These are phyloP conservation scores for cucumber (Cucumis sativus) DNA, from an alignment of 306 rosid species.

Conservation along the genomic window DNA sequence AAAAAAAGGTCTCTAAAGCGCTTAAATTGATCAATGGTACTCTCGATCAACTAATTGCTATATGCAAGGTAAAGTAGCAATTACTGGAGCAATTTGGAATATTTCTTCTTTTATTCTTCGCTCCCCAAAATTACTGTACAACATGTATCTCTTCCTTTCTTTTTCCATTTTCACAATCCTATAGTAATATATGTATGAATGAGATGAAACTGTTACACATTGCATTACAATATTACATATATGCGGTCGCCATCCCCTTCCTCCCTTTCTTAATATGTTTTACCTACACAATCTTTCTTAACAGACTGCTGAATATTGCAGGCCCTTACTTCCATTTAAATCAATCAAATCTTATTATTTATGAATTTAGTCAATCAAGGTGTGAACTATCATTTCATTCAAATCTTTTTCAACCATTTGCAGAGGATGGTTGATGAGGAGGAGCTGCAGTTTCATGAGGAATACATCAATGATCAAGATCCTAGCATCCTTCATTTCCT, in stretches of 20 bases:
- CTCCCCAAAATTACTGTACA: background rate
- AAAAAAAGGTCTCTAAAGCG: slow-evolving; percentile 66
- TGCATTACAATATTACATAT: too few species aligned
- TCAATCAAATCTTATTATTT: background rate
- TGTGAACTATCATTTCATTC: background rate
- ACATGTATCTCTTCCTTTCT: background rate
- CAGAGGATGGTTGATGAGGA: slow-evolving; percentile 98
- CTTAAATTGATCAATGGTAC: slow-evolving; percentile 73
- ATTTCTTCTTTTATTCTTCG: slow-evolving; percentile 1
- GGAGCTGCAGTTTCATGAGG: slow-evolving; percentile 92
- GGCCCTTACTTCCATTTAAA: background rate
- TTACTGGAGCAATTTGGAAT: slow-evolving; percentile 6
- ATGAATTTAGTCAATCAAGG: background rate
- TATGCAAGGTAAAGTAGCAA: slow-evolving; percentile 66
- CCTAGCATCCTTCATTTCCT: slow-evolving; percentile 95
- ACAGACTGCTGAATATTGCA: background rate
- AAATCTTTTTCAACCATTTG: slow-evolving; percentile 15
- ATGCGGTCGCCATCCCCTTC: background rate
- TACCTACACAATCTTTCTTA: background rate
- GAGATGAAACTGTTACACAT: background rate
- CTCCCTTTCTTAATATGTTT: background rate
- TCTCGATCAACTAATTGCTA: slow-evolving; percentile 66
- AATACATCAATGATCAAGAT: slow-evolving; percentile 89
- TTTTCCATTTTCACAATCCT: background rate
- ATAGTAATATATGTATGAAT: background rate